Percentiles rank a stretch among this genome's conserved stretches.
Evolutionary conservation across 352 stramenopile species (phyloP).

Genomic region (Pythium rishiriense): DNA sequence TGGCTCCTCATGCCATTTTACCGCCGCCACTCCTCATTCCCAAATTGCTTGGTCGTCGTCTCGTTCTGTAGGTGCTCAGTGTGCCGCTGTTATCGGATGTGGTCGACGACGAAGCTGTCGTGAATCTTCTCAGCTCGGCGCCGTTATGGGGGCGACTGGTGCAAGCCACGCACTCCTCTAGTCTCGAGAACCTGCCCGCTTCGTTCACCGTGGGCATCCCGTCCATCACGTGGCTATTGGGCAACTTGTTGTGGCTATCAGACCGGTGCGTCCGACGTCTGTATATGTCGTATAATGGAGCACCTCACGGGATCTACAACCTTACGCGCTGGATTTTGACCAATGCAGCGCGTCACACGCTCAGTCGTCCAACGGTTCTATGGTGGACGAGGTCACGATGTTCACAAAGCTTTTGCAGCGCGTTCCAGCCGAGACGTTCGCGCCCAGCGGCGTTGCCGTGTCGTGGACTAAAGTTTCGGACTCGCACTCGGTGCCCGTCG

Average conservation of each 20-base stretch:
- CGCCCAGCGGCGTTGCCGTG: constrained; percentile 46
- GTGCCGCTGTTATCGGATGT: constrained; percentile 18
- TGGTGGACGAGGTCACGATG: constrained; percentile 41
- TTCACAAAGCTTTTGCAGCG: constrained; percentile 48
- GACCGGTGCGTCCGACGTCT: constrained; percentile 23
- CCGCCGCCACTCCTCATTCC: too few species aligned
- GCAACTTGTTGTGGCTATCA: constrained; percentile 63
- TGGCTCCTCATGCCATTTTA: too few species aligned
- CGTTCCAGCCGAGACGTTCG: constrained; percentile 54
- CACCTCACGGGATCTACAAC: neutral
- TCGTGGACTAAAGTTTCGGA: constrained; percentile 72
- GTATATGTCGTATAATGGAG: neutral
- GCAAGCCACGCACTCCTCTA: neutral
- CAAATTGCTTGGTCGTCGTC: too few species aligned
- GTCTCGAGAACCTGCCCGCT: constrained; percentile 27
- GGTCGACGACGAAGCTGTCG: constrained; percentile 26
- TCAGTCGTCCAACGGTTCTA: constrained; percentile 15
- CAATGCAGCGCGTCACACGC: neutral
- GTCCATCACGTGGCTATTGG: constrained; percentile 60
- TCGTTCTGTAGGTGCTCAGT: constrained; percentile 8
- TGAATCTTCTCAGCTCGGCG: constrained; percentile 31
- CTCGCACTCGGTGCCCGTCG: constrained; percentile 61
- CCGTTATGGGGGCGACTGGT: constrained; percentile 38
- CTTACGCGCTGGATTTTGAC: neutral
- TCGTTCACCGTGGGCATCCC: constrained; percentile 49